Base-by-base conservation (phyloP, 345 rosid genomes). In the Arabis alpina region DNA sequence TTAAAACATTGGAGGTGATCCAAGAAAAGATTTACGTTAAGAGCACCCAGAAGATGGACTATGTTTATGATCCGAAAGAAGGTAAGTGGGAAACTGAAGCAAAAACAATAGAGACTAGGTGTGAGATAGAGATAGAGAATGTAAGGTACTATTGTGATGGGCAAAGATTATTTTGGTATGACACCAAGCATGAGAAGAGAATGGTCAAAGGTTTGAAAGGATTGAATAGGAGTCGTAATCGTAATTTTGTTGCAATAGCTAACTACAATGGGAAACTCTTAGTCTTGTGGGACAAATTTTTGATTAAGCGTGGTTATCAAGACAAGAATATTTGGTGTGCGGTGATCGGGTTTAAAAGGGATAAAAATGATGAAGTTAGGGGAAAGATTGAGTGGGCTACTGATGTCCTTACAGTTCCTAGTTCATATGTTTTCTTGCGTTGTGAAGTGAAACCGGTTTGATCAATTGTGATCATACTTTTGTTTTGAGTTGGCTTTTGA, bases 311-410 rank as follows among this genome's bases (percentile, higher is more conserved):
- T 19, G 23, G 23, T 19, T 19, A 19, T 55, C 41, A 1, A 36
- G 9, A 55, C 2, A 55, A 34, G 42, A 32, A 30, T n/a, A 55
- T 55, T 32, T n/a, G 42, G 11, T 55, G 66, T 28, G 66, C 52
- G 1, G 11, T 47, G 32, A 14, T 63, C 16, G 15, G 32, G 11
- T 12, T 63, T 48, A 2, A 47, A 63, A 63, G 8, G 11, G 15
- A 10, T 10, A 4, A 16, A 1, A 8, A 47, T 19, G 55, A 19
- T 32, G 5, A 44, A 11, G 13, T 61, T 45, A 4, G 44, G 32
- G 68, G 68, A 16, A 63, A 64, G 13, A 11, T 49, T 64, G 57
- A 64, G 44, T 64, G 68, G 68, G 19, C 45, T 19, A 24, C 13
- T 36, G 13, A 11, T 49, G 57, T 64, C 32, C 47, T 13, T 37